Base-by-base conservation (phyloP, 441 rosid genomes). In the Eruca vesicaria region DNA sequence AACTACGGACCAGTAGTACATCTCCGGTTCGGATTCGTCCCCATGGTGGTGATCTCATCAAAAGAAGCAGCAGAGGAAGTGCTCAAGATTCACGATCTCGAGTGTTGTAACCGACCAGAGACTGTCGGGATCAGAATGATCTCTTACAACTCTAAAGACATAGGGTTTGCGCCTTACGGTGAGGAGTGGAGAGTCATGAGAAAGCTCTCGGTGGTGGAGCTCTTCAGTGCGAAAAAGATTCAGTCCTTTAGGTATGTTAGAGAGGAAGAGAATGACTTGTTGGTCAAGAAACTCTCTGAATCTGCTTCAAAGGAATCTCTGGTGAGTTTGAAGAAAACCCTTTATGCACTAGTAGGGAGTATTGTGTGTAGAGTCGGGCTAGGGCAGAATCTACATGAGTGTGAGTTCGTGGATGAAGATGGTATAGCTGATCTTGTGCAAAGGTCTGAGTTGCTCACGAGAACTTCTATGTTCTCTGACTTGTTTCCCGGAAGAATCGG, bases 11-110 rank as follows among this genome's bases (percentile, higher is more conserved):
- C 68, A 15, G 68, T 73, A 16, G 38, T 64, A 41, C 69, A 19
- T n/a, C 61, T 72, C 20, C 61, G 48, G 5, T 62, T 62, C 11
- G 75, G 75, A n/a, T 72, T 32, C 3, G 58, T 50, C 15, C 77
- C 65, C 6, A 10, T 41, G 64, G 77, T 73, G 7, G 65, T 73
- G 53, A 28, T 73, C 29, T 64, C 77, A 10, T 73, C 77, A 2
- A 53, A 10, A 15, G 77, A 73, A 28, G 71, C 77, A 53, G 76
- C 76, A 18, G 38, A 63, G 21, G 70, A 72, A 26, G 56, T 71
- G 10, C 75, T 71, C 60, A 71, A 50, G 68, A 52, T 10, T 21
- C 75, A 72, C 33, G 75, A 72, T 7, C 63, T 62, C 7, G 41
- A 70, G 7, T 62, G 62, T 33, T 72, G 75, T 52, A 73, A 20